These are phyloP conservation scores for Xylariaceae sp. DNA, from an alignment of 2,329 filamentous ascomycete species.

Conservation along the genomic window DNA sequence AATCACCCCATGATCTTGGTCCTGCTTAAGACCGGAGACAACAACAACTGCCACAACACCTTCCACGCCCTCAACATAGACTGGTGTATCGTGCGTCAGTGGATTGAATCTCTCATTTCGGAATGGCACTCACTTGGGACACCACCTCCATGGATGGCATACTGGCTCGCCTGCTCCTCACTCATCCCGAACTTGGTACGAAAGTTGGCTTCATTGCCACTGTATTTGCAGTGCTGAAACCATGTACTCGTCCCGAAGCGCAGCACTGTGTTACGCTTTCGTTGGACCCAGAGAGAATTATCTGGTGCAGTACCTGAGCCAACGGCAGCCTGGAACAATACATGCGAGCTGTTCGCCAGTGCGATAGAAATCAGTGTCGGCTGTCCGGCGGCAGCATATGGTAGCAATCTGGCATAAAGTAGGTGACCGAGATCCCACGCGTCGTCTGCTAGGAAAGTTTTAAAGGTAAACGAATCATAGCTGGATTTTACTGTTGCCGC, in stretches of 20 bases:
- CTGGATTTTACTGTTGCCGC: constrained; percentile 31
- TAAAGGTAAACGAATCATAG: constrained; percentile 43
- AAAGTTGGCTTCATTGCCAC: constrained; percentile 63
- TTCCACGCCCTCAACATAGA: constrained; percentile 70
- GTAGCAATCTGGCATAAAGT: constrained; percentile 60
- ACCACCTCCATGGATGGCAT: constrained; percentile 76
- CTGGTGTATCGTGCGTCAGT: constrained; percentile 20
- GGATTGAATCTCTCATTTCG: neutral
- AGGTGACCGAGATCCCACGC: constrained; percentile 65
- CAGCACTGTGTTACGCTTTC: constrained; percentile 71
- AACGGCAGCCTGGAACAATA: constrained; percentile 68
- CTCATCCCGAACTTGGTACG: constrained; percentile 63
- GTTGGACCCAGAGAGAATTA: constrained; percentile 66
- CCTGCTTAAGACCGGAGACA: constrained; percentile 72
- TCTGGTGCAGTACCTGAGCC: constrained; percentile 67
- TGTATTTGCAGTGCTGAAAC: constrained; percentile 67
- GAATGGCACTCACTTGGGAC: constrained; percentile 47
- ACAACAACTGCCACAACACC: constrained; percentile 73
- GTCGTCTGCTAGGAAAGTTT: constrained; percentile 60
- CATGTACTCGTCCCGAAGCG: constrained; percentile 69
- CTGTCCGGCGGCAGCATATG: constrained; percentile 41
- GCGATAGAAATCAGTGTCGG: constrained; percentile 64
- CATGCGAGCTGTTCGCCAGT: constrained; percentile 55
- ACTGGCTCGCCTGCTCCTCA: constrained; percentile 53
- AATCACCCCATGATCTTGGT: constrained; percentile 75